These are phyloP conservation scores for Xylogone sp. DNA, from an alignment of 2,329 filamentous ascomycete species.

Conservation along the genomic window DNA sequence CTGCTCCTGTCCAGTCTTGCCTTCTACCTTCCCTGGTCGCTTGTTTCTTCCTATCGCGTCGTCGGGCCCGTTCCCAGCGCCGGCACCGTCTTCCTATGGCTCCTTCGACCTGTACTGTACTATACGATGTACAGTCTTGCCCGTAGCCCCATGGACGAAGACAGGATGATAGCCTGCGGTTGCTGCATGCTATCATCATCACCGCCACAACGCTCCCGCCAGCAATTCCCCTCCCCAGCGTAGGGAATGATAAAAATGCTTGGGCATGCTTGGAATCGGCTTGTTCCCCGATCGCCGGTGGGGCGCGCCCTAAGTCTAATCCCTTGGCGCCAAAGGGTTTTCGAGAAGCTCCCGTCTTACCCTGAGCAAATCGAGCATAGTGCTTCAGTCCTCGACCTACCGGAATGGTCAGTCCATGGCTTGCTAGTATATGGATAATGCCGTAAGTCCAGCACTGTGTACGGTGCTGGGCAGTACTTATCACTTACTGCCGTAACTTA, in stretches of 20 bases:
- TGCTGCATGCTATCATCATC: not conserved
- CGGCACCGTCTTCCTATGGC: too few relatives aligned
- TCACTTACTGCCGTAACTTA: too few relatives aligned
- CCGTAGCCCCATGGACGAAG: too few relatives aligned
- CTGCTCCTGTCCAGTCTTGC: slow-evolving; percentile 55
- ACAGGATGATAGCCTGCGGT: not conserved
- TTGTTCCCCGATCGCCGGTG: not conserved
- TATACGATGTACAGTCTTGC: not conserved
- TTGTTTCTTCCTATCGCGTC: slow-evolving; percentile 50
- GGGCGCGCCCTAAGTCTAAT: not conserved
- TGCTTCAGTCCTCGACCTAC: too few relatives aligned
- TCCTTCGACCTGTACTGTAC: too few relatives aligned
- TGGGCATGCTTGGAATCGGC: not conserved
- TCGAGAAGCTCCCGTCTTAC: not conserved
- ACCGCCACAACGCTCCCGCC: not conserved
- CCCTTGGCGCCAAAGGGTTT: not conserved
- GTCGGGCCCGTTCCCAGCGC: not conserved
- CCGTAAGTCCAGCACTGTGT: too few relatives aligned
- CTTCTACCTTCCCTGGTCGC: slow-evolving; percentile 51
- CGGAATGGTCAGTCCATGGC: too few relatives aligned
- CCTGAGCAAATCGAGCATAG: not conserved
- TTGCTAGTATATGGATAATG: too few relatives aligned
- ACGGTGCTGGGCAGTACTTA: too few relatives aligned
- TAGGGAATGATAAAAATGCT: too few relatives aligned
- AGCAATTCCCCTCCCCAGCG: too few relatives aligned